phyloP scores from a whole-genome alignment of 352 stramenopile genomes.

The Globisporangium solare region DNA sequence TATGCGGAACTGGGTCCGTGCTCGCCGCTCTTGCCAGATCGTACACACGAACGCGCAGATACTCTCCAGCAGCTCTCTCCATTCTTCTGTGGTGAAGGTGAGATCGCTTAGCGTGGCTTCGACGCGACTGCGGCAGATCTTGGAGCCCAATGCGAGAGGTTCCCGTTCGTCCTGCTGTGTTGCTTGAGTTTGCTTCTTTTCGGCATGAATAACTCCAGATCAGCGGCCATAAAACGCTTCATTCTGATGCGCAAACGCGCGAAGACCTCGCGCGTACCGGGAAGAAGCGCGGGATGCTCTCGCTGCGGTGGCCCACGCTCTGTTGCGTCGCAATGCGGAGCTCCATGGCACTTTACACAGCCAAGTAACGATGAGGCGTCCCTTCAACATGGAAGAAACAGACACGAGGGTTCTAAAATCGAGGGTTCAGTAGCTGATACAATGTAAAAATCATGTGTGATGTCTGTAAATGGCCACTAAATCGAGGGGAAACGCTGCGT shows the following conservation, averaged over 20 bases:
- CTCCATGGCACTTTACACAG: not conserved
- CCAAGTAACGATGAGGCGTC: no score
- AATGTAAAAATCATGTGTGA: no score
- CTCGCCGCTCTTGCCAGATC: not conserved
- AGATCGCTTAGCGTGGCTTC: slow-evolving; percentile 4
- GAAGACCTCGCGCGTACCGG: slow-evolving; percentile 15
- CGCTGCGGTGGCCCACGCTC: not conserved
- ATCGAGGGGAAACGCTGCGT: no score
- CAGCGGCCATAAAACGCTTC: not conserved
- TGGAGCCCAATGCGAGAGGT: slow-evolving; percentile 1
- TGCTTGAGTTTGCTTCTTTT: slow-evolving; percentile 2
- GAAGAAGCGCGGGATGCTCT: slow-evolving; percentile 41
- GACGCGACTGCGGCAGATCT: slow-evolving; percentile 8
- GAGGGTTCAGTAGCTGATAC: no score
- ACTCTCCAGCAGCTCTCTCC: slow-evolving; percentile 14
- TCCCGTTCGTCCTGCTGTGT: not conserved
- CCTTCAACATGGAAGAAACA: no score
- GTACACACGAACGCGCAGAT: slow-evolving; percentile 20
- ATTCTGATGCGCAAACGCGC: not conserved
- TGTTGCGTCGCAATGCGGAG: slow-evolving; percentile 6
- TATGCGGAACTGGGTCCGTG: no score
- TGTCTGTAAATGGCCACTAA: no score
- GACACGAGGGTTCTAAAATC: no score
- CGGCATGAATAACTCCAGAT: not conserved
- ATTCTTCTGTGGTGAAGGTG: slow-evolving; percentile 16